Evolutionary conservation across 2,329 filamentous ascomycete species (phyloP).

Genomic region (Sporothrix protearum): DNA sequence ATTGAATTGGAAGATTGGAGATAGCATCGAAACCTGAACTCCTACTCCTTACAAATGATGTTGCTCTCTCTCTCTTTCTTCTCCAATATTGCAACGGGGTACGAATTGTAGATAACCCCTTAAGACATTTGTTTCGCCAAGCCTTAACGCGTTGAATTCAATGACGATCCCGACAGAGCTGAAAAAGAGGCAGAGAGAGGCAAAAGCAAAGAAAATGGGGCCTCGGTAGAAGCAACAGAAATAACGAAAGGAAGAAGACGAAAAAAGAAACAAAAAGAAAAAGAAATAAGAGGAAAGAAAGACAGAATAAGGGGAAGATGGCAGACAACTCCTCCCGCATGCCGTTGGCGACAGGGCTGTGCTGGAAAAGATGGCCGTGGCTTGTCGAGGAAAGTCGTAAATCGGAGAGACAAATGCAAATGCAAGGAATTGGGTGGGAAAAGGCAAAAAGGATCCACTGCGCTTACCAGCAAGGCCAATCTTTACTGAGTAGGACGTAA

Average conservation of each 20-base stretch:
- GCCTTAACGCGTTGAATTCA: background rate
- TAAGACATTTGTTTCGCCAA: constrained; percentile 15
- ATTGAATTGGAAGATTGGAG: background rate
- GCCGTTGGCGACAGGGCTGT: background rate
- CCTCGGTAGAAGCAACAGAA: background rate
- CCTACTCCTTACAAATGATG: background rate
- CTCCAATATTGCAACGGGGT: background rate
- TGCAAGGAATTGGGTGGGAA: background rate
- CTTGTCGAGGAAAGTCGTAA: background rate
- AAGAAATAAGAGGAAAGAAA: background rate
- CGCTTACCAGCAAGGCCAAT: background rate
- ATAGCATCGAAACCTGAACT: background rate
- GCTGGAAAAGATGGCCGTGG: background rate
- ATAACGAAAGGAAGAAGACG: background rate
- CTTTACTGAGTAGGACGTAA: background rate
- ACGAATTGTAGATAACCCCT: background rate
- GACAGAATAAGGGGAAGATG: too few species aligned
- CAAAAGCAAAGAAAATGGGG: background rate
- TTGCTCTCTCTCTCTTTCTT: background rate
- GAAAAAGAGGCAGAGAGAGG: background rate
- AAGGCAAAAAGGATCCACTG: background rate
- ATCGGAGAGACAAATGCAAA: background rate
- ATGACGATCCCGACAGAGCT: constrained; percentile 13
- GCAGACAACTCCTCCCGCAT: background rate
- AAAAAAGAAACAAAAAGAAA: background rate